Evolutionary conservation across 495 filamentous ascomycete genomes (phyloP).

Genomic region (Penicillium silybi): DNA sequence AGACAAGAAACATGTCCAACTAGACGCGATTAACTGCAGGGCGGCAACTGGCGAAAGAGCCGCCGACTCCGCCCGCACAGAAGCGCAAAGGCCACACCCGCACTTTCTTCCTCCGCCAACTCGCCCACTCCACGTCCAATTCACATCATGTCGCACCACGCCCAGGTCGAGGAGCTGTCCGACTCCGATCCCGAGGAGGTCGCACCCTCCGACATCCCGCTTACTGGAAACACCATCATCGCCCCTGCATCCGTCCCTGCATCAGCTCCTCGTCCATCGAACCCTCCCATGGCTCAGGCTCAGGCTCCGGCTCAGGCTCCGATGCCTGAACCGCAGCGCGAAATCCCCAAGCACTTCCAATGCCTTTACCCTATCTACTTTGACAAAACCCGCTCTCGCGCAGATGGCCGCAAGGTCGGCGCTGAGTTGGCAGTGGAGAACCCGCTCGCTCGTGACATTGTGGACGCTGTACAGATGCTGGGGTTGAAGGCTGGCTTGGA

Average conservation of each 20-base stretch:
- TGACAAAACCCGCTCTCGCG: conserved; percentile 68
- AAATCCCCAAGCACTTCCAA: conserved; percentile 71
- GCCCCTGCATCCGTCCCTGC: conserved; percentile 31
- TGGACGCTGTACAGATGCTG: conserved; percentile 71
- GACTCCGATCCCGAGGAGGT: conserved; percentile 74
- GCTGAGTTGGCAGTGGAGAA: conserved; percentile 69
- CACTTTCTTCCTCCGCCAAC: conserved; percentile 12
- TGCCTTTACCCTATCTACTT: conserved; percentile 96
- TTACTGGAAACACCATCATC: conserved; percentile 41
- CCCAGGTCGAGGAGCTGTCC: conserved; percentile 83
- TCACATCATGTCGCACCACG: conserved; percentile 67
- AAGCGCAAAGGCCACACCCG: conserved; percentile 7
- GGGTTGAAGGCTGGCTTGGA: conserved; percentile 78
- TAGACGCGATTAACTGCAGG: no score
- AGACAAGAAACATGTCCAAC: no score
- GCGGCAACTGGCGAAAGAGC: conserved; percentile 6
- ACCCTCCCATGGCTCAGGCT: conserved; percentile 7
- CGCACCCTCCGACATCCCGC: conserved; percentile 65
- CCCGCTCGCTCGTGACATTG: conserved; percentile 86
- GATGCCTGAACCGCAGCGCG: conserved; percentile 35
- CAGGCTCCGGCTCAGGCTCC: conserved; percentile 37
- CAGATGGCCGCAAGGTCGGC: conserved; percentile 74
- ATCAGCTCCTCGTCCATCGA: conserved; percentile 9
- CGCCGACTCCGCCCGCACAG: conserved; percentile 9
- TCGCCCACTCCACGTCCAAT: neutral